Percentiles rank a stretch among this genome's conserved stretches.
phyloP scores from a whole-genome alignment of 768 basidiomycete species.

The Gyrodon lividus region DNA sequence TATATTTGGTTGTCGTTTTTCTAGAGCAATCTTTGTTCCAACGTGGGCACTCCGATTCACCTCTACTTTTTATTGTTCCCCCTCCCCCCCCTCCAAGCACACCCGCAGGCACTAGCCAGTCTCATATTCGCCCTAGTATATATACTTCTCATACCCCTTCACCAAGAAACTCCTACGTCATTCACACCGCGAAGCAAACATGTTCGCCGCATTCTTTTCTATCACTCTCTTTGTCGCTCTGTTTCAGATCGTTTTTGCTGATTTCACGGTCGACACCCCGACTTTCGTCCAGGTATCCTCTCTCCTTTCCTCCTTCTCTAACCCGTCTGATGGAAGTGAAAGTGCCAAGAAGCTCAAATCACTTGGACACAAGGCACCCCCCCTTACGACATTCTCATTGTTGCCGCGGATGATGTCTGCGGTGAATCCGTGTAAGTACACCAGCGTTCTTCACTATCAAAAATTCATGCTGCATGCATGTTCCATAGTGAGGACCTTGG shows the following conservation, averaged over 20 bases:
- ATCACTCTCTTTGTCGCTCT: slow-evolving; percentile 63
- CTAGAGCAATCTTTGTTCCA: too few relatives aligned
- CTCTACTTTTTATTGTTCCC: background rate
- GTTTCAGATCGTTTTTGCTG: slow-evolving; percentile 51
- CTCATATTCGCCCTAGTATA: slow-evolving; percentile 20
- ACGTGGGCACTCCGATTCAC: background rate
- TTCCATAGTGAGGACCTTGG: slow-evolving; percentile 56
- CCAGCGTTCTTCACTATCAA: background rate
- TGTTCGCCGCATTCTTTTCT: slow-evolving; percentile 81
- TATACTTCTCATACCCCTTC: slow-evolving; percentile 2
- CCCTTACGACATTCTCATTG: slow-evolving; percentile 63
- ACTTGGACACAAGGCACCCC: slow-evolving; percentile 47
- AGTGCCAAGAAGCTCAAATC: slow-evolving; percentile 56
- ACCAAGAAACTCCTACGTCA: background rate
- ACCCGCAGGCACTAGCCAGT: background rate
- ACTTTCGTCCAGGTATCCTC: slow-evolving; percentile 48
- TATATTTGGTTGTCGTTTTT: background rate
- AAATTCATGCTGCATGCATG: slow-evolving; percentile 6
- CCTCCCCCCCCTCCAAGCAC: too few relatives aligned
- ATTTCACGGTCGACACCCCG: slow-evolving; percentile 54
- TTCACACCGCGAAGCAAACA: slow-evolving; percentile 34
- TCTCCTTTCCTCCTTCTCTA: background rate
- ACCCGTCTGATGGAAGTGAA: background rate
- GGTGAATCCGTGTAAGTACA: slow-evolving; percentile 54
- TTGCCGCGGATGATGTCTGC: slow-evolving; percentile 53